Conservation (phyloP, 2,329 filamentous ascomycete species). For the Alternaria sp. region DNA sequence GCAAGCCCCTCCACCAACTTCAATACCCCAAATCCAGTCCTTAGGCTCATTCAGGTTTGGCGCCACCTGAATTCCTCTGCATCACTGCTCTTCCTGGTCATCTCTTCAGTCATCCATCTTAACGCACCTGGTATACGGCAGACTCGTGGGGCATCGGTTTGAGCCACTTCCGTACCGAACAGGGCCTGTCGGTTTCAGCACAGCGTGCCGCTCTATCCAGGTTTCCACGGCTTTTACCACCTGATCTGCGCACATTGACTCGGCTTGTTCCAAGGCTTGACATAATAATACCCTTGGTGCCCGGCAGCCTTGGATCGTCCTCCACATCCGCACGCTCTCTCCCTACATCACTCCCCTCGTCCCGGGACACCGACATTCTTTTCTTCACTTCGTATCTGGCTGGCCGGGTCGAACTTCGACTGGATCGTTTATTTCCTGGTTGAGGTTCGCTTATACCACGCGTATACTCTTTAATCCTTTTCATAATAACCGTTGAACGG, state of each 20-base stretch:
- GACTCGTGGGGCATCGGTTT: conserved; percentile 42
- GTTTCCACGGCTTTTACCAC: conserved; percentile 39
- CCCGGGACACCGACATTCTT: conserved; percentile 49
- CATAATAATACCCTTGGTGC: conserved; percentile 48
- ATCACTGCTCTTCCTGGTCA: conserved; percentile 26
- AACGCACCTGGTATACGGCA: conserved; percentile 40
- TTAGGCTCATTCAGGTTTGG: conserved; percentile 33
- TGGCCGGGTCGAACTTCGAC: conserved; percentile 52
- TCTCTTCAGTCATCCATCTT: conserved; percentile 43
- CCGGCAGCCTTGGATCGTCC: conserved; percentile 43
- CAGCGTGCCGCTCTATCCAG: conserved; percentile 41
- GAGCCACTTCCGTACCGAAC: conserved; percentile 46
- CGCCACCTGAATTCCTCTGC: conserved; percentile 35
- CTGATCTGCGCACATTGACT: conserved; percentile 43
- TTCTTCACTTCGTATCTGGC: conserved; percentile 53
- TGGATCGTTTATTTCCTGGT: conserved; percentile 44
- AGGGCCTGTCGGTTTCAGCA: conserved; percentile 48
- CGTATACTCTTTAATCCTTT: conserved; percentile 46
- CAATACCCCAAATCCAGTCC: conserved; percentile 25
- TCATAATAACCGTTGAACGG: conserved; percentile 48
- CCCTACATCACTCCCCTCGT: conserved; percentile 38
- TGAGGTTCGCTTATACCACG: conserved; percentile 42
- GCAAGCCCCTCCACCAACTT: conserved; percentile 31
- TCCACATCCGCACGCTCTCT: conserved; percentile 40
- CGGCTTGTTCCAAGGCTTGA: conserved; percentile 34